phyloP scores from a whole-genome alignment of 2,329 filamentous ascomycete genomes.

The Colletotrichum zoysiae region DNA sequence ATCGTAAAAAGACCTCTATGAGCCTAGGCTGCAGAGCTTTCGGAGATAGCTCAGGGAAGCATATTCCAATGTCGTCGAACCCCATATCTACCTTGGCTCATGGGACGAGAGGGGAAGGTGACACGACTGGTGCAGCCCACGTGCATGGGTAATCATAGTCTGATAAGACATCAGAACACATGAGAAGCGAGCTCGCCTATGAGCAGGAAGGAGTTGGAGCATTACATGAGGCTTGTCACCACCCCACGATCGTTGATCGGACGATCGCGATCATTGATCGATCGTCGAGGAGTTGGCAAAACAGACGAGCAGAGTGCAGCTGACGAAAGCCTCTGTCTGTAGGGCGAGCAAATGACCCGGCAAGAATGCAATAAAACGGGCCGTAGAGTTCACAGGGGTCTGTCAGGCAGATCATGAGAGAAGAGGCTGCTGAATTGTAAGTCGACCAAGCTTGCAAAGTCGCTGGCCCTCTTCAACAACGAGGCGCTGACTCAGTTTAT shows the following conservation, averaged over 20 bases:
- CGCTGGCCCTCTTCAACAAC: not conserved
- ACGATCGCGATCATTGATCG: no score
- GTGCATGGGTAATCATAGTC: conserved; percentile 16
- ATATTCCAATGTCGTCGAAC: conserved; percentile 26
- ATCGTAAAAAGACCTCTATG: no score
- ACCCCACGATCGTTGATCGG: no score
- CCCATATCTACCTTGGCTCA: conserved; percentile 6
- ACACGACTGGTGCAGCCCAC: conserved; percentile 27
- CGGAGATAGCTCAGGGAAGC: no score
- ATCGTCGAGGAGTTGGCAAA: not conserved
- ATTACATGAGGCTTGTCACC: not conserved
- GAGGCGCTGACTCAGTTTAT: not conserved
- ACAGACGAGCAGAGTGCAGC: not conserved
- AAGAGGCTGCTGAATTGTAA: not conserved
- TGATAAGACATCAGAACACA: conserved; percentile 15
- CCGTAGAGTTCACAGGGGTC: not conserved
- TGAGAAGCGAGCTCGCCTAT: not conserved
- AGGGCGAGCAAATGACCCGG: not conserved
- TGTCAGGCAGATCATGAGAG: not conserved
- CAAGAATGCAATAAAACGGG: not conserved
- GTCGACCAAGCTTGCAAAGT: not conserved
- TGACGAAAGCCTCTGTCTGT: not conserved
- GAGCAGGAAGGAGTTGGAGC: not conserved
- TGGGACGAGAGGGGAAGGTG: conserved; percentile 36
- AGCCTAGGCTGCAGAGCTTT: no score